These are phyloP conservation scores for Penicillium cinerascens DNA, from an alignment of 495 filamentous ascomycete genomes.

Conservation along the genomic window DNA sequence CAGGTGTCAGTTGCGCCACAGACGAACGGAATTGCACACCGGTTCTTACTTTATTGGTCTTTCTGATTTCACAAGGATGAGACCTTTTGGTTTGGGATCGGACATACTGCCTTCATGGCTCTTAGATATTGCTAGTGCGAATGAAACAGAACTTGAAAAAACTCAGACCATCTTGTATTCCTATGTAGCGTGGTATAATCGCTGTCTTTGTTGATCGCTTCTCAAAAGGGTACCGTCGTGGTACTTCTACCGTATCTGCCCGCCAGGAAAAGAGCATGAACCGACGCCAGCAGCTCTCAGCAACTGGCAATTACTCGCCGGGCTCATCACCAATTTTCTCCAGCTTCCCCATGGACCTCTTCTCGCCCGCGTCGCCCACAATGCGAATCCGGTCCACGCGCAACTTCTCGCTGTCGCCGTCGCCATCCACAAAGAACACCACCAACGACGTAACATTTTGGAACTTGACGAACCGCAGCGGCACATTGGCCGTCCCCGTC, in stretches of 20 bases:
- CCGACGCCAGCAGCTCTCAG: neutral
- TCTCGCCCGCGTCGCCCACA: slow-evolving; percentile 90
- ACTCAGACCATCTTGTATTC: neutral
- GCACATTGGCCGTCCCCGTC: slow-evolving; percentile 79
- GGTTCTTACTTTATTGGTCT: slow-evolving; percentile 52
- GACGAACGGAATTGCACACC: slow-evolving; percentile 59
- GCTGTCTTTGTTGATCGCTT: neutral
- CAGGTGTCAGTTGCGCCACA: slow-evolving; percentile 63
- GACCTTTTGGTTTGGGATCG: slow-evolving; percentile 52
- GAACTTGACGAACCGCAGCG: slow-evolving; percentile 93
- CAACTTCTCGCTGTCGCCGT: slow-evolving; percentile 80
- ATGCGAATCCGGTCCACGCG: slow-evolving; percentile 81
- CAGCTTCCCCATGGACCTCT: slow-evolving; percentile 87
- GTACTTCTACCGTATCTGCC: neutral
- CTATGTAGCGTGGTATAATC: neutral
- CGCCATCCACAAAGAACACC: slow-evolving; percentile 85
- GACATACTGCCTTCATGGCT: slow-evolving; percentile 24
- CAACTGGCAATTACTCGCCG: slow-evolving; percentile 47
- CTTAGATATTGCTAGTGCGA: neutral
- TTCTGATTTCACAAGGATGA: slow-evolving; percentile 43
- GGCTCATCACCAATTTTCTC: slow-evolving; percentile 88
- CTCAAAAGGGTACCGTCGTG: neutral
- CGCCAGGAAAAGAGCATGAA: neutral
- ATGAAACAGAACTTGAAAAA: neutral
- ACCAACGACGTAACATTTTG: slow-evolving; percentile 85